A percentile compares a stretch with the other conserved stretches of the same genome.
Conservation (phyloP, 139 green algal genomes). For the Nannochloris sp. region DNA sequence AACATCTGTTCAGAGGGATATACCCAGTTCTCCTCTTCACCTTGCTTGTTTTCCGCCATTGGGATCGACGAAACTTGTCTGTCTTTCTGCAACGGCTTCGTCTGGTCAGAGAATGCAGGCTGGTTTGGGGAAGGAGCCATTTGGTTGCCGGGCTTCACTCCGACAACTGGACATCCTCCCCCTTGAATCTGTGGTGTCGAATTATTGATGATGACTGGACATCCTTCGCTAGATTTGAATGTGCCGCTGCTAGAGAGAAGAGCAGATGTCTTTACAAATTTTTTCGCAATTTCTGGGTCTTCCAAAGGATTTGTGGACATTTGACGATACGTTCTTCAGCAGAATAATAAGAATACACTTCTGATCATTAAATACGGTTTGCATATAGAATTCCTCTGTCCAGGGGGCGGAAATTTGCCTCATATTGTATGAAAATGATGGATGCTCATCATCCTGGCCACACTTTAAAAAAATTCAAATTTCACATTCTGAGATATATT, state of each 20-base stretch:
- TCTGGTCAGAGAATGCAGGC: conserved; percentile 18
- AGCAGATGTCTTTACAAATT: neutral
- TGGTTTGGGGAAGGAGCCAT: conserved; percentile 25
- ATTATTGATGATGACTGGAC: neutral
- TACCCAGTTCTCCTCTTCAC: conserved; percentile 45
- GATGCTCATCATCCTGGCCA: no score
- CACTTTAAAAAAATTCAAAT: no score
- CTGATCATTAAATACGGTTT: no score
- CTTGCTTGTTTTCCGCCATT: conserved; percentile 7
- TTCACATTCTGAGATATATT: no score
- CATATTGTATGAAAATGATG: no score
- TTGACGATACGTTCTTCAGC: no score
- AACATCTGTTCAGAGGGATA: conserved; percentile 90
- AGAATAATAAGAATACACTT: no score
- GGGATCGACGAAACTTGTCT: conserved; percentile 28
- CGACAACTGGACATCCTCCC: conserved; percentile 26
- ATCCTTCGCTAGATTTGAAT: neutral
- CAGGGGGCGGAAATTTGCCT: no score
- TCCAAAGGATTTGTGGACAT: no score
- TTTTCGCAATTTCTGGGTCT: no score
- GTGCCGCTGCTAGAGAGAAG: neutral
- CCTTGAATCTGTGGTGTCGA: neutral
- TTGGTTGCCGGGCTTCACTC: conserved; percentile 20
- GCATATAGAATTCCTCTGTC: no score
- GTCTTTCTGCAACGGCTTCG: conserved; percentile 22